Conservation (phyloP, 176 grass and related monocot species). For the Carex myosuroides region DNA sequence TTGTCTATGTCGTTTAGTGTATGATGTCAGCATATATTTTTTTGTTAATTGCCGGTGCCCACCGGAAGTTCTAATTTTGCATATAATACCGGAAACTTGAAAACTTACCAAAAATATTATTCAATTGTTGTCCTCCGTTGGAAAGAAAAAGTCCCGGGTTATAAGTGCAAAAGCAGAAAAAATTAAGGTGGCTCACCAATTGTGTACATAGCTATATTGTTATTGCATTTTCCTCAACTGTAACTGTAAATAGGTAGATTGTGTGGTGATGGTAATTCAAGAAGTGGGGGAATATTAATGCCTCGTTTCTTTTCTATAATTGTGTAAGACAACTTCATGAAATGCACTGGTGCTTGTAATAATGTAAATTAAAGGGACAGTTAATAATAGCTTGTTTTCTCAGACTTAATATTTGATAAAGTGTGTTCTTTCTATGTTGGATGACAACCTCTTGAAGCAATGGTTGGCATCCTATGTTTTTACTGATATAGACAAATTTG, state of each 20-base stretch:
- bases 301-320: neutral
- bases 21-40: neutral
- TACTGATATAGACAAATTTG: neutral
- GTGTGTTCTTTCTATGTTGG: neutral
- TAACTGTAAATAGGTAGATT: conserved; percentile 8
- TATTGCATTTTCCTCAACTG: neutral
- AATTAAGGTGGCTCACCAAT: neutral
- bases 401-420: neutral
- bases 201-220: neutral
- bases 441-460: neutral
- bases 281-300: conserved; percentile 4
- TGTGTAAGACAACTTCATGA: neutral
- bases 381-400: neutral
- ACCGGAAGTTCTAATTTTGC: neutral
- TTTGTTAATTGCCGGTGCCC: neutral
- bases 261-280: neutral
- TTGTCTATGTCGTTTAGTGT: conserved; percentile 51
- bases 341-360: neutral
- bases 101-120: neutral
- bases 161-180: neutral
- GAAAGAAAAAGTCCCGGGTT: neutral
- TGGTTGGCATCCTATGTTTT: neutral
- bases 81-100: neutral
- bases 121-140: neutral
- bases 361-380: neutral